These are phyloP conservation scores for Arthromyces matolae DNA, from an alignment of 768 basidiomycete genomes.

Conservation along the genomic window DNA sequence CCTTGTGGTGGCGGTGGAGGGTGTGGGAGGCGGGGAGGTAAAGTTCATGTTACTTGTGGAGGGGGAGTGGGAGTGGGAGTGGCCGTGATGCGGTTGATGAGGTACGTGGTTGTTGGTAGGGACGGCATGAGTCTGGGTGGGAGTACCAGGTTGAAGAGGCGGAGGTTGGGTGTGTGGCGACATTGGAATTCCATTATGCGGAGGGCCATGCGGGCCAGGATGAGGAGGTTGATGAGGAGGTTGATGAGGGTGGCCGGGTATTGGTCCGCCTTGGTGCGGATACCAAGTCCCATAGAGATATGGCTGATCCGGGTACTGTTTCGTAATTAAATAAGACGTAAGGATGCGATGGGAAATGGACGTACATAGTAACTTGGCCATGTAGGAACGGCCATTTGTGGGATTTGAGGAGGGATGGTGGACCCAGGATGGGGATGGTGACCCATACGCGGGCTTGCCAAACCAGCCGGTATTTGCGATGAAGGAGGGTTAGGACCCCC, in stretches of 20 bases:
- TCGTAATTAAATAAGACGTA: conserved; percentile 4
- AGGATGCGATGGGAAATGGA: conserved; percentile 14
- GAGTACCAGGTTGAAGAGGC: conserved; percentile 63
- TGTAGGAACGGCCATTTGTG: conserved; percentile 35
- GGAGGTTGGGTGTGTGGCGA: conserved; percentile 61
- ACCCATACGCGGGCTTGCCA: conserved; percentile 66
- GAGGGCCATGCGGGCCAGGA: conserved; percentile 44
- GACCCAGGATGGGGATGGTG: conserved; percentile 54
- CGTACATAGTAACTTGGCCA: conserved; percentile 60
- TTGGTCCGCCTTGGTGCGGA: conserved; percentile 33
- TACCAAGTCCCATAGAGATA: conserved; percentile 47
- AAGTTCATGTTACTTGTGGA: conserved; percentile 43
- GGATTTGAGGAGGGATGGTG: conserved; percentile 38
- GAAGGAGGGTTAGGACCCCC: conserved; percentile 57
- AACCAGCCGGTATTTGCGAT: conserved; percentile 43
- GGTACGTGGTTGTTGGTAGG: conserved; percentile 41
- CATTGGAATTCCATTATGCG: conserved; percentile 54
- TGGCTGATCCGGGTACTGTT: conserved; percentile 39
- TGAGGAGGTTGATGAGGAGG: conserved; percentile 53
- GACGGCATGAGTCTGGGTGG: conserved; percentile 59
- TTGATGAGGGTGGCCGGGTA: conserved; percentile 39
- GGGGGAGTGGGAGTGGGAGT: conserved; percentile 39
- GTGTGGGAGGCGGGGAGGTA: conserved; percentile 68
- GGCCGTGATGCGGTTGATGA: conserved; percentile 48
- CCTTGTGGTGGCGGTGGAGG: conserved; percentile 47